Base-by-base conservation (phyloP, 2,329 filamentous ascomycete genomes). In the Aspergillus phoenicis region DNA sequence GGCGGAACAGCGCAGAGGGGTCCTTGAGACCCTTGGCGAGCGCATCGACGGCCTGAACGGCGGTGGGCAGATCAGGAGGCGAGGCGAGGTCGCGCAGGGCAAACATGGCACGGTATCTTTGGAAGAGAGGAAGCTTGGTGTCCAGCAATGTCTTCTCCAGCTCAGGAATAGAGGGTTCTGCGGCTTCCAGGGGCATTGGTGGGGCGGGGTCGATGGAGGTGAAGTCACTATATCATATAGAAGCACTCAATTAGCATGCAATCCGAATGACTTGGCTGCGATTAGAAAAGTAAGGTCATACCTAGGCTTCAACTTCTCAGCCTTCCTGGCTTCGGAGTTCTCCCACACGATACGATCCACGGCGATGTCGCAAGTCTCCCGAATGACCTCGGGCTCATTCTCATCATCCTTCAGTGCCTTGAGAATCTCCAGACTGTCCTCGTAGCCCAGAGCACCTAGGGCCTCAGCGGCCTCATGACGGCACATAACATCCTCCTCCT, bases 21-120 rank as follows among this genome's bases (percentile, higher is more conserved):
- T 99, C 95, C 33, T 83, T 83, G 69, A 99, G 88, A 15, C 95
- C 95, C 73, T 88, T 89, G 49, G 95, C 92, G 51, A 99, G 85
- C 10, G 93, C 91, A 48, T 89, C 85, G 57, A 99, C 86, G 17
- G 95, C 94, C n/a, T 91, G 89, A 15, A 92, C 86, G 6, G 94
- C 93, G 2, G 93, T 97, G 2, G 93, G 91, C 47, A 96, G 87
- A 73, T 96, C 90, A 8, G 94, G 93, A 15, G 95, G 95, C 4
- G 93, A 97, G 22, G 93, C 93, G 56, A 99, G 88, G 77, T 99
- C 95, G 73, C 95, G 90, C 56, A 99, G 88, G 61, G 92, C 91
- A 74, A 99, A 99, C 95, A 99, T 99, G 75, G 95, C 94, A 71
- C 95, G 88, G 80, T 99, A 99, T 74, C 95, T 89, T 74, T 92